A percentile compares a stretch with the other conserved stretches of the same genome.
These are phyloP conservation scores for Komagataella kurtzmanii DNA, from an alignment of 805 yeast genomes.

Conservation along the genomic window DNA sequence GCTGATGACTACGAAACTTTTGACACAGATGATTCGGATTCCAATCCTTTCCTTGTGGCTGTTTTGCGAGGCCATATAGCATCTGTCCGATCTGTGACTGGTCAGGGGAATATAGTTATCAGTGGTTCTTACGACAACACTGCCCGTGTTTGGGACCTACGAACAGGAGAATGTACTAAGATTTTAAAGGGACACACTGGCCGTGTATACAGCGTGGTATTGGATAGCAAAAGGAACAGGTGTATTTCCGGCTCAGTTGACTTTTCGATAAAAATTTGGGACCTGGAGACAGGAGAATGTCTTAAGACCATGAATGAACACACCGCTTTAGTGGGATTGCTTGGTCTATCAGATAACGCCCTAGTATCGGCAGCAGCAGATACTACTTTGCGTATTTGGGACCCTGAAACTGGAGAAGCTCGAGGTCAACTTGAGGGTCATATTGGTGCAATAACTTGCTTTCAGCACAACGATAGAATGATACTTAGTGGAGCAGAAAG, in stretches of 20 bases:
- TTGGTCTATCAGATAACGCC: slow-evolving; percentile 62
- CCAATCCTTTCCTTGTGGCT: slow-evolving; percentile 53
- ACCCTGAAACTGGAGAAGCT: slow-evolving; percentile 63
- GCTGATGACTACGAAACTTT: slow-evolving; percentile 18
- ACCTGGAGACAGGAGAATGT: slow-evolving; percentile 60
- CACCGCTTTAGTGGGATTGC: slow-evolving; percentile 76
- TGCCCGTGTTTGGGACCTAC: slow-evolving; percentile 85
- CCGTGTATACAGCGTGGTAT: slow-evolving; percentile 77
- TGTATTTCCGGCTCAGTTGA: slow-evolving; percentile 92
- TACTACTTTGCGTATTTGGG: slow-evolving; percentile 85
- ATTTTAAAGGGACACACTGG: slow-evolving; percentile 76
- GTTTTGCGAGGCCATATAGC: slow-evolving; percentile 65
- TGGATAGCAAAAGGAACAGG: slow-evolving; percentile 61
- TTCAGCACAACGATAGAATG: slow-evolving; percentile 74
- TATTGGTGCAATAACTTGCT: slow-evolving; percentile 81
- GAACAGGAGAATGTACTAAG: slow-evolving; percentile 58
- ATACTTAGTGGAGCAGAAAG: slow-evolving; percentile 84
- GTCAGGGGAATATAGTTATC: slow-evolving; percentile 69
- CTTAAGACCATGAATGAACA: slow-evolving; percentile 73
- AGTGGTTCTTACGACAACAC: slow-evolving; percentile 88
- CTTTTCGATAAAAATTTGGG: slow-evolving; percentile 82
- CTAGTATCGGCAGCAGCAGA: slow-evolving; percentile 95
- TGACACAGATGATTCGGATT: slow-evolving; percentile 21
- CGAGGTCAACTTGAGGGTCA: slow-evolving; percentile 67
- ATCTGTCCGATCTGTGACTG: slow-evolving; percentile 79